phyloP scores from a whole-genome alignment of 306 rosid species.

The Crataegus laevigata region DNA sequence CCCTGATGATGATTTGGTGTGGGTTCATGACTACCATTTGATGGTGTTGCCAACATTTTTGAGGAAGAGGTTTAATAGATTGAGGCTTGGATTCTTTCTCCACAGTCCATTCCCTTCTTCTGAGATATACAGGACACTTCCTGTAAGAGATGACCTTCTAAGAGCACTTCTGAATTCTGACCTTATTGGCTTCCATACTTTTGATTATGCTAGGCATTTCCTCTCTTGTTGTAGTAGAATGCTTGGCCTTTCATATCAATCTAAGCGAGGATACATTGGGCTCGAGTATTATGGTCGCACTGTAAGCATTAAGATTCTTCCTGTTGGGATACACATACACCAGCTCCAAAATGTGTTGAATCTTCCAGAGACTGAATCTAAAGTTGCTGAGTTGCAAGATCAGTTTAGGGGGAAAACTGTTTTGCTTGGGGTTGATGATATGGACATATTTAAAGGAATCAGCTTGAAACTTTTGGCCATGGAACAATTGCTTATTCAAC shows the following conservation, averaged over 20 bases:
- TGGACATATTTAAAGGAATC: conserved; percentile 78
- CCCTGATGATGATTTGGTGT: conserved; percentile 61
- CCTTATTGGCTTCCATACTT: conserved; percentile 85
- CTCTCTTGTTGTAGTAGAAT: conserved; percentile 87
- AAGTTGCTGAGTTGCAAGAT: conserved; percentile 55
- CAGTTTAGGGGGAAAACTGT: conserved; percentile 59
- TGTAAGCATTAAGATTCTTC: conserved; percentile 67
- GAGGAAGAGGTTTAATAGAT: conserved; percentile 56
- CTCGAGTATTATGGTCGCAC: conserved; percentile 88
- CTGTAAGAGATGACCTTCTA: conserved; percentile 79
- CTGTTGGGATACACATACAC: conserved; percentile 79
- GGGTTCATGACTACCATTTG: conserved; percentile 94
- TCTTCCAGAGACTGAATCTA: conserved; percentile 52
- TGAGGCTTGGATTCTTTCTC: conserved; percentile 53
- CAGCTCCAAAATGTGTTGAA: conserved; percentile 63
- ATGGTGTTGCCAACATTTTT: conserved; percentile 91
- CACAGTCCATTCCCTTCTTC: conserved; percentile 65
- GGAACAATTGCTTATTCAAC: conserved; percentile 74
- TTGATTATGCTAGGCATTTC: conserved; percentile 88
- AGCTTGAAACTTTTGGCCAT: conserved; percentile 85
- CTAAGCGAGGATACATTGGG: conserved; percentile 87
- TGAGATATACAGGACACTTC: conserved; percentile 74
- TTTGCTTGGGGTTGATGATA: conserved; percentile 77
- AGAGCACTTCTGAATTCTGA: conserved; percentile 80
- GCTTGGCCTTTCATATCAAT: conserved; percentile 78